phyloP scores from a whole-genome alignment of 2,329 filamentous ascomycete genomes.

The Myriosclerotinia curreyana region DNA sequence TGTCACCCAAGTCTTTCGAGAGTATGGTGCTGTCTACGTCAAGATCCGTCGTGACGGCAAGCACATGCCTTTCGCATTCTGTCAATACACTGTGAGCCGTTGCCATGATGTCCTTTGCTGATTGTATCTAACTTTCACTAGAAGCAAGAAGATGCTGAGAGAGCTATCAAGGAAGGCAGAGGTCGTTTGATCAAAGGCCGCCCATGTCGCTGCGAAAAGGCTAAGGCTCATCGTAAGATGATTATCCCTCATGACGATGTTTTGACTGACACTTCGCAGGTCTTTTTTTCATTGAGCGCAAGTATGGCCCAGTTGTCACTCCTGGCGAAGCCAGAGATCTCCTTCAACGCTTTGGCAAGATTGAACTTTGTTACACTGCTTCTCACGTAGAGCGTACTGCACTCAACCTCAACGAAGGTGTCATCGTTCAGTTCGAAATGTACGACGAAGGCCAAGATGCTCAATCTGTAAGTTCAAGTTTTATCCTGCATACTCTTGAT shows the following conservation, averaged over 20 bases:
- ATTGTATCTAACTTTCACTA: constrained; percentile 38
- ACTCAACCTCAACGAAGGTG: constrained; percentile 38
- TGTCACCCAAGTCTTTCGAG: constrained; percentile 52
- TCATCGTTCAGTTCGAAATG: constrained; percentile 50
- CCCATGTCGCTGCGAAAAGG: constrained; percentile 57
- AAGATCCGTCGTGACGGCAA: constrained; percentile 60
- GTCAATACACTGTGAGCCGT: constrained; percentile 56
- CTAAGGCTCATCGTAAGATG: constrained; percentile 55
- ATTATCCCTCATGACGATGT: constrained; percentile 5
- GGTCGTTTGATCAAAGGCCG: constrained; percentile 53
- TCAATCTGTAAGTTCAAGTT: constrained; percentile 44
- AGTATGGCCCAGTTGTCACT: constrained; percentile 42
- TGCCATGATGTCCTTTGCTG: background rate
- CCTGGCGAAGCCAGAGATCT: constrained; percentile 46
- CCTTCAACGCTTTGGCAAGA: constrained; percentile 46
- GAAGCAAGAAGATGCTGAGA: constrained; percentile 49
- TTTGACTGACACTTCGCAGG: constrained; percentile 41
- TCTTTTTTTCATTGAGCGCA: constrained; percentile 48
- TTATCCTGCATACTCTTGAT: background rate
- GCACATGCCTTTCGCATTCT: constrained; percentile 63
- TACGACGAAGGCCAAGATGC: constrained; percentile 53
- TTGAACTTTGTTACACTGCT: constrained; percentile 38
- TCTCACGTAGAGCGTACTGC: constrained; percentile 32
- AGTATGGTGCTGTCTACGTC: constrained; percentile 56
- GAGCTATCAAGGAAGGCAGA: constrained; percentile 48